Percentiles rank a stretch among this genome's conserved stretches.
phyloP scores from a whole-genome alignment of 2,329 filamentous ascomycete species.

The Knoxdaviesia proteae region DNA sequence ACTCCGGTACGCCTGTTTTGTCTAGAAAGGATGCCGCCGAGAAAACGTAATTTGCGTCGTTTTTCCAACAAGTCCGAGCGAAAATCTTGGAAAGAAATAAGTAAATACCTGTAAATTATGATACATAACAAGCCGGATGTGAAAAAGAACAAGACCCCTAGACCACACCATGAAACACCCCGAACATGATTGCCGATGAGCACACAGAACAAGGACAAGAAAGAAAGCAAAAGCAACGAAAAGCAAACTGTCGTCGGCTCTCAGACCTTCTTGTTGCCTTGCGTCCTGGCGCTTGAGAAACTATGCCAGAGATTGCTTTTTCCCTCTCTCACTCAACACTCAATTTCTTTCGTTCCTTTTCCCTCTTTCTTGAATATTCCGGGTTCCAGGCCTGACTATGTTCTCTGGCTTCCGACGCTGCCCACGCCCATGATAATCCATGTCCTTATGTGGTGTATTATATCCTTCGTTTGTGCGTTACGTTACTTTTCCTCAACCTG shows the following conservation, averaged over 20 bases:
- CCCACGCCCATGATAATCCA: neutral
- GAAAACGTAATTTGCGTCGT: too few relatives aligned
- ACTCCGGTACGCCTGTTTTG: too few relatives aligned
- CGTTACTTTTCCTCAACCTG: neutral
- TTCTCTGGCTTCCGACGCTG: too few relatives aligned
- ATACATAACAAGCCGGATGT: too few relatives aligned
- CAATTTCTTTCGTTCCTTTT: neutral
- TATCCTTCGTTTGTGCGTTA: neutral
- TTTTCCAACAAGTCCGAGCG: too few relatives aligned
- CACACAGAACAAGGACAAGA: too few relatives aligned
- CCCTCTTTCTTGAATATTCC: neutral
- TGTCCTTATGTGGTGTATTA: neutral
- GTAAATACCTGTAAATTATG: too few relatives aligned
- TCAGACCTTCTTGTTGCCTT: neutral
- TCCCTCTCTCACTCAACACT: constrained; percentile 7
- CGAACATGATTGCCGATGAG: too few relatives aligned
- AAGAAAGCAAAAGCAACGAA: neutral
- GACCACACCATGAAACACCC: too few relatives aligned
- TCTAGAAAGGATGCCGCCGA: too few relatives aligned
- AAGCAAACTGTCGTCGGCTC: neutral
- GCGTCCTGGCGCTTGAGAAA: neutral
- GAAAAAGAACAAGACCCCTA: too few relatives aligned
- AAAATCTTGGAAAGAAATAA: too few relatives aligned
- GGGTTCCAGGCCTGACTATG: neutral
- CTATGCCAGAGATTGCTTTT: neutral